Evolutionary conservation across 106 monocot species (phyloP), one percentile per base, ranked within the genome.

Genomic region (Apostasia shenzhenica): DNA sequence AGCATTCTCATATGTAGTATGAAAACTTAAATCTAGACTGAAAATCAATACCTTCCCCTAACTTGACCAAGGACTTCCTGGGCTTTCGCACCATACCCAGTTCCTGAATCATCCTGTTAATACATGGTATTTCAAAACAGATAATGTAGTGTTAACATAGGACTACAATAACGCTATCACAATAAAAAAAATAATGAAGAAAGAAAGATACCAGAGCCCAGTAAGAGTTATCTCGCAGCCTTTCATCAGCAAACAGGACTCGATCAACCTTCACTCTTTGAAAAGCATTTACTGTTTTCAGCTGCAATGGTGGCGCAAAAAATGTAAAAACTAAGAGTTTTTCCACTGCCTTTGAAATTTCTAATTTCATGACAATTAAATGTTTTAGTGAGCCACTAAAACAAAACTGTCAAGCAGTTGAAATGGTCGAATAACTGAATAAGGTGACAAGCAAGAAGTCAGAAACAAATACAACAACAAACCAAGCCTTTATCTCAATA

Each of bases 1-100:
- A 26, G 26, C 26, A 26, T 26, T 26, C 26, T 26, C 26, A 26
- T 26, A 26, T 26, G 26, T 26, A 26, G 26, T 26, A 26, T 26
- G 26, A 26, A 26, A 26, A 26, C 26, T 26, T 26, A 26, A 26
- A 26, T 26, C 26, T 2, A 65, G 14, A 8, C 26, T 65, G 26
- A 72, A 51, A 7, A 67, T 59, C 2, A 53, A 2, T 82, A 91
- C 95, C 95, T 86, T 88, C 91, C 91, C 70, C 78, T 86, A 67
- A 95, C 95, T 95, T 95, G 95, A 46, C 91, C 95, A 76, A 95
- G 95, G 76, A 91, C 65, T 79, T 82, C 88, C 76, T 95, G 95
- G 49, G 95, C 95, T 72, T 95, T 95, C 55, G 95, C 95, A 61
- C 95, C 95, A 59, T 95, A 95, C 59, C 95, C 95, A 79, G 37